A percentile compares a stretch with the other conserved stretches of the same genome.
These are phyloP conservation scores for Diplotaxis tenuifolia DNA, from an alignment of 345 rosid genomes.

Conservation along the genomic window DNA sequence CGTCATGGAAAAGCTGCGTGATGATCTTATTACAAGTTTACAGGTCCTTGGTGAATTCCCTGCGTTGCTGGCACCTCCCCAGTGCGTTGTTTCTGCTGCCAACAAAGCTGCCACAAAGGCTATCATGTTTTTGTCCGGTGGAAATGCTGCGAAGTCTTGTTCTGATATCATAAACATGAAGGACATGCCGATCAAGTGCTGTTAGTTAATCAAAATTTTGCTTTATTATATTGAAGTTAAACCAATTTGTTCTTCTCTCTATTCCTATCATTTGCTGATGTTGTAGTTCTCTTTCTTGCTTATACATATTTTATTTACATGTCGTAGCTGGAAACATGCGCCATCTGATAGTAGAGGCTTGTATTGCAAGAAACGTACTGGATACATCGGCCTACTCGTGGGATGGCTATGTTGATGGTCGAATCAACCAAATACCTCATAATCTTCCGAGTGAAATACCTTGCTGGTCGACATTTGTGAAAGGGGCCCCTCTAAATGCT, in stretches of 20 bases:
- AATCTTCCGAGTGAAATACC: slow-evolving; percentile 58
- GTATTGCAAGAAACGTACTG: slow-evolving; percentile 80
- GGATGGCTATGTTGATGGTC: slow-evolving; percentile 87
- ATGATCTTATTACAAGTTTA: slow-evolving; percentile 68
- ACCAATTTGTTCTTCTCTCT: background rate
- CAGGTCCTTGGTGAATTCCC: slow-evolving; percentile 83
- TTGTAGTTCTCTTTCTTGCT: background rate
- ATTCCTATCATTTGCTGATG: slow-evolving; percentile 12
- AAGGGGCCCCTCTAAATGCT: slow-evolving; percentile 70
- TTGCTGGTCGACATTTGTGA: slow-evolving; percentile 86
- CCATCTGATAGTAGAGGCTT: slow-evolving; percentile 95
- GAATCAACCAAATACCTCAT: slow-evolving; percentile 60
- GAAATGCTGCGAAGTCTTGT: slow-evolving; percentile 54
- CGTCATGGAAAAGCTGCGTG: slow-evolving; percentile 41
- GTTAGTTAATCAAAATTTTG: slow-evolving; percentile 47
- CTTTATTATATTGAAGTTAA: slow-evolving; percentile 5
- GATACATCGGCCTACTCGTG: slow-evolving; percentile 91
- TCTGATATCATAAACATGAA: slow-evolving; percentile 70
- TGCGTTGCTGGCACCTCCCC: slow-evolving; percentile 83
- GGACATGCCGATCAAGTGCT: slow-evolving; percentile 73
- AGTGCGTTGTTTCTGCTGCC: slow-evolving; percentile 69
- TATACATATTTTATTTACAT: slow-evolving; percentile 26
- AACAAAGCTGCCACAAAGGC: slow-evolving; percentile 94
- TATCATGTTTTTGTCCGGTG: slow-evolving; percentile 70
- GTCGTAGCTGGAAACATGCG: slow-evolving; percentile 93